Base-by-base conservation (phyloP, 805 yeast species). In the Kodamaea neixiangensis region DNA sequence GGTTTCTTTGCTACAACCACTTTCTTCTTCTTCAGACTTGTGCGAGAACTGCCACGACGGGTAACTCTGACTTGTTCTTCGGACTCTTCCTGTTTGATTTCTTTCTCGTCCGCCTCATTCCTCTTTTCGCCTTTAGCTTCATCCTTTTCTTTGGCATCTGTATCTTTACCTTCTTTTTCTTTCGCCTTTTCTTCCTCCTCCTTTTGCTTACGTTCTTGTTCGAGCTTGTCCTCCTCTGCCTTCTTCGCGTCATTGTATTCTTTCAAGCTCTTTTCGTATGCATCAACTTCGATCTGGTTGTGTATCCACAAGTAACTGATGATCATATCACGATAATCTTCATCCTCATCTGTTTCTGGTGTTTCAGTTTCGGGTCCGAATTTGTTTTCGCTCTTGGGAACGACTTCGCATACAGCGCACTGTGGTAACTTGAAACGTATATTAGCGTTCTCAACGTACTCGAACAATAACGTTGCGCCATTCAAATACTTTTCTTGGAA, bases 391-490 rank as follows among this genome's bases (percentile, higher is more conserved):
- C 47, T 44, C 3, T 44, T 43, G 1, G 73, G 69, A 11, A 65
- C 40, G 0, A 80, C 72, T 67, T 92, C 97, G 52, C 87, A 72
- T 2, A 93, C 78, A 1, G 96, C 79, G 54, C 89, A 81, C 56
- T 84, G 84, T 0, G 98, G 97, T 0, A 93, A 63, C 51, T 79
- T 70, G 60, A 79, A 93, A 51, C 98, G 77, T 6, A 85, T 85
- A 43, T 85, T 78, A 0, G 94, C 81, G 63, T 84, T 85, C 59
- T 94, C 98, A 21, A 79, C 78, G 69, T 84, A 93, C 66, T 94
- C 99, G 65, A 93, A 85, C 5, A 91, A 85, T 37, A 94, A 64
- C 48, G 89, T 86, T 0, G 96, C 90, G 58, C 82, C 81, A 34
- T 78, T 65, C 18, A 81, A 70, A 59, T 87, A 87, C 63, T 83